Percentiles rank a stretch among this genome's conserved stretches.
Evolutionary conservation across 202 grass and related monocot genomes (phyloP).

Genomic region (Setaria italica): DNA sequence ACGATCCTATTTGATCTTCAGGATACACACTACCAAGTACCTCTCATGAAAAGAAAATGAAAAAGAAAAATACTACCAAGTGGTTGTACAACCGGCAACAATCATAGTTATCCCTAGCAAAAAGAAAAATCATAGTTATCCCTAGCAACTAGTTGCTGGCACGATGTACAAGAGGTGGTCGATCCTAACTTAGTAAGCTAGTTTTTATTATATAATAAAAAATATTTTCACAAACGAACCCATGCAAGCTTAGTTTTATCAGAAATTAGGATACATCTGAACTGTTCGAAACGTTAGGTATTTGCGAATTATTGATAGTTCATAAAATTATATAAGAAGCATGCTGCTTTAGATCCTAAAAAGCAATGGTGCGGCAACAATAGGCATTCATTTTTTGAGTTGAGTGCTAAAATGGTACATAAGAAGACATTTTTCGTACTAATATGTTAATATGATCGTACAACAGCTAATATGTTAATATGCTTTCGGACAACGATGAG

Average conservation of each 20-base stretch:
- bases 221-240: not conserved
- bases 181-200: not conserved
- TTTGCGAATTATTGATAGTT: not conserved
- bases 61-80: not conserved
- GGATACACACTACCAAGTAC: not conserved
- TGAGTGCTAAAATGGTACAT: not conserved
- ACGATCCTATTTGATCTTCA: not conserved
- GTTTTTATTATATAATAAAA: not conserved
- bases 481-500: not conserved
- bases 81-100: not conserved
- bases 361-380: not conserved
- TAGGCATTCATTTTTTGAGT: not conserved
- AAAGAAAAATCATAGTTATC: not conserved
- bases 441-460: no score
- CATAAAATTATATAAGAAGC: no score
- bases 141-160: not conserved
- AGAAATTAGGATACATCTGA: not conserved
- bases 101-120: not conserved
- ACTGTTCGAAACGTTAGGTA: not conserved
- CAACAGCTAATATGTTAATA: not conserved
- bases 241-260: not conserved
- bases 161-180: not conserved
- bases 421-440: not conserved
- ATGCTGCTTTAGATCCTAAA: not conserved
- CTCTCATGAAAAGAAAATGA: not conserved